Conservation (phyloP, 345 rosid species). For the Crucihimalaya himalaica region DNA sequence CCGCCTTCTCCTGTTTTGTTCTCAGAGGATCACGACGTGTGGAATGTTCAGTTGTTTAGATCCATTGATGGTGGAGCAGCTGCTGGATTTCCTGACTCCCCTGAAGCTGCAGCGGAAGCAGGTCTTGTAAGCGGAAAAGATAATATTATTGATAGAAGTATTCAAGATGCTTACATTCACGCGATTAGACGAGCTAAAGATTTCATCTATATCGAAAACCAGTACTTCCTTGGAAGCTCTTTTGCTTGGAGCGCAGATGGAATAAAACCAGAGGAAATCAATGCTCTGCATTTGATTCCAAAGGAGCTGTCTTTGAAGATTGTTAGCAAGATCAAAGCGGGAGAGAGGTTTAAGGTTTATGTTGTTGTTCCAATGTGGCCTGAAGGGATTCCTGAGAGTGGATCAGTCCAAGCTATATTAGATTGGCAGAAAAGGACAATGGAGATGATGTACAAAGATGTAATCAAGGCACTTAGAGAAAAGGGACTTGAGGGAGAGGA, state of each 20-base stretch:
- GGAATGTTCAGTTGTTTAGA: constrained; percentile 95
- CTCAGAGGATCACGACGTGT: constrained; percentile 77
- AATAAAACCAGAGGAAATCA: constrained; percentile 87
- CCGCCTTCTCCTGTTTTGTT: constrained; percentile 87
- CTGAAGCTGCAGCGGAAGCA: constrained; percentile 93
- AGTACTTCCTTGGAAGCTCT: constrained; percentile 95
- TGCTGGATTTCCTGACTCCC: constrained; percentile 93
- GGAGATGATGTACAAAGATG: constrained; percentile 96
- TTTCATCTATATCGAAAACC: constrained; percentile 92
- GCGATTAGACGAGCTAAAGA: constrained; percentile 97
- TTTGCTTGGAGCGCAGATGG: constrained; percentile 81
- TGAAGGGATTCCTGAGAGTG: constrained; percentile 94
- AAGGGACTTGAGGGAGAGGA: constrained; percentile 66
- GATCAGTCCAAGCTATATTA: constrained; percentile 89
- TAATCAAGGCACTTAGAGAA: constrained; percentile 71
- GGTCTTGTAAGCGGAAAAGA: constrained; percentile 98
- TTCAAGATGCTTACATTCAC: constrained; percentile 92
- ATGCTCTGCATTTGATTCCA: constrained; percentile 85
- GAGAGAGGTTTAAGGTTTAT: constrained; percentile 83
- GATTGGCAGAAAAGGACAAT: constrained; percentile 96
- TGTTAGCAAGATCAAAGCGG: constrained; percentile 86
- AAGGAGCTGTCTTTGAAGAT: constrained; percentile 95
- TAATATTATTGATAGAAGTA: constrained; percentile 91
- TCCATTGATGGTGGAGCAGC: constrained; percentile 99
- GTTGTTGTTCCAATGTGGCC: constrained; percentile 99